Conservation (phyloP, 257 asterid species). For the Rubia yunnanensis region DNA sequence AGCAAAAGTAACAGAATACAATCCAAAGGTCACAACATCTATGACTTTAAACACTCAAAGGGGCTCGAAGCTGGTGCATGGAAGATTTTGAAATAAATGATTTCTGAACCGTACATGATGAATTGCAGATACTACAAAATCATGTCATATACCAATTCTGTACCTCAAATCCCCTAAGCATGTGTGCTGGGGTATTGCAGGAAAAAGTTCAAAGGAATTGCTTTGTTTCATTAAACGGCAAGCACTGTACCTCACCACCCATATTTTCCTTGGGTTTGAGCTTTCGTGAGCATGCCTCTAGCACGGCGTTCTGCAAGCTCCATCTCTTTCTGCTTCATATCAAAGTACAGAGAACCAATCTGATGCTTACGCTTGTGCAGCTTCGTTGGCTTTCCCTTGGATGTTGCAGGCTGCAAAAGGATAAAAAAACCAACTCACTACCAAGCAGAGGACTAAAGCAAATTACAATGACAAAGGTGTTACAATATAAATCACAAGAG, state of each 20-base stretch:
- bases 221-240: neutral
- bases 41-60: neutral
- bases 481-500: neutral
- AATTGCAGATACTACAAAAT: constrained; percentile 1
- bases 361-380: constrained; percentile 96
- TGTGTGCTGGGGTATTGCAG: neutral
- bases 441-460: neutral
- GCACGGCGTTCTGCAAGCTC: constrained; percentile 89
- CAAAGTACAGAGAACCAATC: constrained; percentile 61
- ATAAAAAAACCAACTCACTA: constrained; percentile 10
- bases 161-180: neutral
- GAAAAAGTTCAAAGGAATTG: neutral
- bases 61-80: neutral
- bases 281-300: constrained; percentile 70
- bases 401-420: constrained; percentile 60
- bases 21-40: neutral
- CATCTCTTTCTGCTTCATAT: constrained; percentile 74
- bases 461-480: neutral
- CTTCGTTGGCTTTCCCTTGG: constrained; percentile 85
- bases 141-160: neutral
- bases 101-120: neutral
- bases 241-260: constrained; percentile 57
- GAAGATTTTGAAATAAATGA: neutral
- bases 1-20: neutral
- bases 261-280: constrained; percentile 96